These are phyloP conservation scores for Microbotryomycetes sp. DNA, from an alignment of 1,284 basidiomycete species.

Conservation along the genomic window DNA sequence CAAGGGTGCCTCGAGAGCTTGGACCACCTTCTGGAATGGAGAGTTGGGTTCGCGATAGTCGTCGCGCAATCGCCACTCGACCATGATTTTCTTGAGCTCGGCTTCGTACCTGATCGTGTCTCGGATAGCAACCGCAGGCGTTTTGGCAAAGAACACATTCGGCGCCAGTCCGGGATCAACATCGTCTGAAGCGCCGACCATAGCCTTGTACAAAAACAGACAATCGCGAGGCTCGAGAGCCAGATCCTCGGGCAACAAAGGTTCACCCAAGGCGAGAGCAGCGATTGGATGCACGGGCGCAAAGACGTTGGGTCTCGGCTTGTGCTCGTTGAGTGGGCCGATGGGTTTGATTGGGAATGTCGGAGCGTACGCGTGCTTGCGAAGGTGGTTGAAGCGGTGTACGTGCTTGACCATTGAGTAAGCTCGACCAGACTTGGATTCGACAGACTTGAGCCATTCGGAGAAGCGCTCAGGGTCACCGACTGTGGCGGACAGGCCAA, in stretches of 20 bases:
- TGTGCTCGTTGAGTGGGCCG: slow-evolving; percentile 28
- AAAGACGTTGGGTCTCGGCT: slow-evolving; percentile 19
- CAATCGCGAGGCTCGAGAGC: slow-evolving; percentile 55
- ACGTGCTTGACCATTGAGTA: slow-evolving; percentile 56
- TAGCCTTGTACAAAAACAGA: slow-evolving; percentile 49
- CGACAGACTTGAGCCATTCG: slow-evolving; percentile 55
- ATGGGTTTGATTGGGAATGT: slow-evolving; percentile 24
- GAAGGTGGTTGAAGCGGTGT: slow-evolving; percentile 61
- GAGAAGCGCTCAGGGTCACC: slow-evolving; percentile 59
- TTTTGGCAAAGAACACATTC: slow-evolving; percentile 45
- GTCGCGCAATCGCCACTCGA: slow-evolving; percentile 42
- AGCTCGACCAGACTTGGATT: slow-evolving; percentile 51
- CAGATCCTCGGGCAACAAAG: slow-evolving; percentile 53
- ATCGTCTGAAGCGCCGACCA: slow-evolving; percentile 39
- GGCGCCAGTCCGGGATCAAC: slow-evolving; percentile 46
- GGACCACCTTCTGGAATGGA: slow-evolving; percentile 45
- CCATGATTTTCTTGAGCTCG: slow-evolving; percentile 48
- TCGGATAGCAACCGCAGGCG: slow-evolving; percentile 46
- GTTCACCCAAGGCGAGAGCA: slow-evolving; percentile 49
- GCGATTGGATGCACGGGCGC: slow-evolving; percentile 56
- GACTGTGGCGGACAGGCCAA: slow-evolving; percentile 63
- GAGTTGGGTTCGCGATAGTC: slow-evolving; percentile 43
- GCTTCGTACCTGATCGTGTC: slow-evolving; percentile 56
- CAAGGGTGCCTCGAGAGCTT: slow-evolving; percentile 38
- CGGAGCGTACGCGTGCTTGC: slow-evolving; percentile 55